Evolutionary conservation across 106 monocot genomes (phyloP), one percentile per base, ranked within the genome.

Genomic region (Alisma plantagoaquatica): DNA sequence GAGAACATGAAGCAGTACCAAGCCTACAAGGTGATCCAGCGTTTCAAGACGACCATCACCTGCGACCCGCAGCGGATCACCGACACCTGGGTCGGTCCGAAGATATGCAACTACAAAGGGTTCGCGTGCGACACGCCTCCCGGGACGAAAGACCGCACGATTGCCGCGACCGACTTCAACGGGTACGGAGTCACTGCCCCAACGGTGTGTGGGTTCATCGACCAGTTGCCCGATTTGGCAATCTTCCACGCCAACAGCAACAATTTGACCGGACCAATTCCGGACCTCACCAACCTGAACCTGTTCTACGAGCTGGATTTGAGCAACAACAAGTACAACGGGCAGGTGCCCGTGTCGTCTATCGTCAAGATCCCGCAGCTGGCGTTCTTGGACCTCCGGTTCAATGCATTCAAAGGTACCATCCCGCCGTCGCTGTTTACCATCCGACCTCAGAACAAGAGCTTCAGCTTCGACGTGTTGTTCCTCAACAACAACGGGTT

Each of bases 161-260:
- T 60, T 29, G 44, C 44, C 46, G 27, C 46, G 10, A 23, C 47
- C 16, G 60, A 60, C 60, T 60, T 60, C 60, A 60, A 60, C 28
- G 60, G 60, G 29, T 47, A 29, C 28, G 16, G 19, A 15, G 28
- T 60, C 27, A 28, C 20, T 29, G 60, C 60, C 19, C 60, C 60
- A 0, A 60, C 60, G 29, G 10, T 60, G 10, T 4, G 3, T 46
- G 60, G 60, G 25, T 60, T 60, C 60, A 4, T 29, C 42, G 46
- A 60, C 27, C 27, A 47, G 46, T 23, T 60, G 30, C 46, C 46
- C n/a, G 60, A 60, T 31, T 31, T 60, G 18, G 44, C 60, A n/a
- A 14, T 60, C 60, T 60, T 60, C 60, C 60, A 60, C 60, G 60
- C 46, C 60, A 60, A 60, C 60, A 19, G 29, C 60, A 60, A 60